A percentile compares a stretch with the other conserved stretches of the same genome.
phyloP scores from a whole-genome alignment of 2,329 filamentous ascomycete genomes.

The Arachnopeziza araneosa region DNA sequence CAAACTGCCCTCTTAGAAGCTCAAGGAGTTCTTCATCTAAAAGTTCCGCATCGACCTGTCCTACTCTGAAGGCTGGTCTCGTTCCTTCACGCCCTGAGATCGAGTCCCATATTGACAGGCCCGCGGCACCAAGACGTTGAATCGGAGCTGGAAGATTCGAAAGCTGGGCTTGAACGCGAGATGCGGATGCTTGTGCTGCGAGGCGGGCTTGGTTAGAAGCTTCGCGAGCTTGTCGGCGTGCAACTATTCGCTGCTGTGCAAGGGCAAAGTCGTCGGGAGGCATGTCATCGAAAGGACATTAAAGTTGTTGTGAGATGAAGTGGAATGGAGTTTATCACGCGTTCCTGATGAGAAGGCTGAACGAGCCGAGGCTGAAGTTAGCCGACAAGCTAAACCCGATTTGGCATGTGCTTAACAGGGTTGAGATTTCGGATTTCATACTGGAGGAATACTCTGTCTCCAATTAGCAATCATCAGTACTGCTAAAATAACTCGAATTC shows the following conservation, averaged over 20 bases:
- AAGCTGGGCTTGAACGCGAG: constrained; percentile 48
- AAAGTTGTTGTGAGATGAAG: constrained; percentile 5
- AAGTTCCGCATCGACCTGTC: constrained; percentile 92
- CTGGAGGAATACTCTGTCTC: too few relatives aligned
- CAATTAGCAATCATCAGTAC: too few relatives aligned
- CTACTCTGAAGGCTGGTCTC: constrained; percentile 81
- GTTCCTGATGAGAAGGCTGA: neutral
- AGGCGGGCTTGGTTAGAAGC: constrained; percentile 54
- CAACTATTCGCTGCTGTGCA: constrained; percentile 80
- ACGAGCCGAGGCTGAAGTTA: neutral
- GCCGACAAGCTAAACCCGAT: neutral
- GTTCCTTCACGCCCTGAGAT: constrained; percentile 72
- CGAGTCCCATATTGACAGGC: constrained; percentile 59
- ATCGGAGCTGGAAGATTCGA: constrained; percentile 58
- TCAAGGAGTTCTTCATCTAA: constrained; percentile 87
- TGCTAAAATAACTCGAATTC: too few relatives aligned
- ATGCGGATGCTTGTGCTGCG: constrained; percentile 45
- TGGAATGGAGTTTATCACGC: neutral
- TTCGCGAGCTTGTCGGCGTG: constrained; percentile 73
- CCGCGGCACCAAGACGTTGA: constrained; percentile 45
- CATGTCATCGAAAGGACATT: constrained; percentile 24
- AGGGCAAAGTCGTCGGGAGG: constrained; percentile 59
- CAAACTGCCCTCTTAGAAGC: constrained; percentile 80
- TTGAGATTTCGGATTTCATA: too few relatives aligned
- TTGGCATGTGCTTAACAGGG: neutral